Base-by-base conservation (phyloP, 2,329 filamentous ascomycete genomes). In the Xylariaceae sp. region DNA sequence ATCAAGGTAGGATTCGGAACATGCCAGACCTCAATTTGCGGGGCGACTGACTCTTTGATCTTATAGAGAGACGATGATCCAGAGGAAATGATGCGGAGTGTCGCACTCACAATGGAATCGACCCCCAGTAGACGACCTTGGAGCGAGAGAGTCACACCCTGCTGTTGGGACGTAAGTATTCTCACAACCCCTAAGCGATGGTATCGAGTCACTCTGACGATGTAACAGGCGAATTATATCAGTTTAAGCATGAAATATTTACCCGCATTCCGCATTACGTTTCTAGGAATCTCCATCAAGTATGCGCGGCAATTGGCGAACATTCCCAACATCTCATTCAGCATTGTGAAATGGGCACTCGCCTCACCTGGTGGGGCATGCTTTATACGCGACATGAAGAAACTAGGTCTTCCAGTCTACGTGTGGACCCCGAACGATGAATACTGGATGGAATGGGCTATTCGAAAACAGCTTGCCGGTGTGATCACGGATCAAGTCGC, bases 371-470 rank as follows among this genome's bases (percentile, higher is more conserved):
- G 81, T 33, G 90, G 90, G 7, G 64, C 67, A 10, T 70, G 72
- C 11, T 94, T 96, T 70, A 68, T 90, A 14, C 73, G 74, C 11
- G 78, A 85, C 47, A 80, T 82, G 22, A 76, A 77, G 52, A 65
- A 71, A 42, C 71, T 74, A 1, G 71, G 75, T 14, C 77, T 86
- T 18, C 77, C 79, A 4, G 72, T 96, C 5, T 85, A 86, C 60
- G 79, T 83, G 0, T 97, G 92, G 92, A 96, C 91, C 0, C 87
- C 96, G 44, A 96, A 97, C 65, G 79, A 86, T 12, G 78, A 81
- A 54, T 74, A 76, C 44, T 80, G 83, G 69, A 96, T 97, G 91
- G 78, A 83, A 59, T 96, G 90, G 89, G 79, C 82, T 55, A 81
- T 95, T 32, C 68, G 75, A 27, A 71, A 79, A 39, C 60, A 51